Conservation (phyloP, 768 basidiomycete genomes). For the Hypholoma fasciculare region DNA sequence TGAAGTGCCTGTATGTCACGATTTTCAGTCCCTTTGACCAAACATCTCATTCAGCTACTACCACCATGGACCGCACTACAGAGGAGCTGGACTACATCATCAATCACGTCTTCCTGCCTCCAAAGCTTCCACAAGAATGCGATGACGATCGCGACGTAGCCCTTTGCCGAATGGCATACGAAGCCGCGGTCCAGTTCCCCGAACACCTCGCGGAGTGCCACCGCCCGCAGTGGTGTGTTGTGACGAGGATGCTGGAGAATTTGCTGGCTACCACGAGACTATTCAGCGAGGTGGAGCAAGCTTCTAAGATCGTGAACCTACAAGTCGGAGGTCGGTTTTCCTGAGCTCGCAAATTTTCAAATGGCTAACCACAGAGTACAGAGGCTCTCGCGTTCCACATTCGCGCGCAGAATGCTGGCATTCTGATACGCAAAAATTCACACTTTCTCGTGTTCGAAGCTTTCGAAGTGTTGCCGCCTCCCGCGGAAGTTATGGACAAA, state of each 20-base stretch:
- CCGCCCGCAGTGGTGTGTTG: constrained; percentile 26
- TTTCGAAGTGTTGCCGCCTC: constrained; percentile 44
- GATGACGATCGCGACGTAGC: constrained; percentile 20
- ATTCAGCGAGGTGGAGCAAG: background rate
- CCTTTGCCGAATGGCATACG: constrained; percentile 20
- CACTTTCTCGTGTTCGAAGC: constrained; percentile 36
- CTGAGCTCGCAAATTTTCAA: background rate
- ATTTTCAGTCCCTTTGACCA: no score
- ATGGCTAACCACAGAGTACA: constrained; percentile 11
- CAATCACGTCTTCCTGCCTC: constrained; percentile 43
- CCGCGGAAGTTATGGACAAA: constrained; percentile 32
- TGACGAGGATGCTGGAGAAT: constrained; percentile 26
- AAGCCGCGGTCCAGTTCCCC: constrained; percentile 19
- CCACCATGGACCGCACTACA: background rate
- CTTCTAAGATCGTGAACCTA: constrained; percentile 5
- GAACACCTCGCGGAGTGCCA: constrained; percentile 5
- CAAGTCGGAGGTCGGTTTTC: constrained; percentile 11
- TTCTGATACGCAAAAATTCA: constrained; percentile 35
- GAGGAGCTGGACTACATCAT: constrained; percentile 27
- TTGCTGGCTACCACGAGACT: constrained; percentile 9
- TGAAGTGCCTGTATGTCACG: no score
- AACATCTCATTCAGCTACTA: no score
- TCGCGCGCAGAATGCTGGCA: constrained; percentile 46
- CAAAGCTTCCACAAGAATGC: constrained; percentile 40
- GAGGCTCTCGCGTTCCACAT: constrained; percentile 40